phyloP scores from a whole-genome alignment of 495 filamentous ascomycete species.

The Sphaerosporella brunnea region DNA sequence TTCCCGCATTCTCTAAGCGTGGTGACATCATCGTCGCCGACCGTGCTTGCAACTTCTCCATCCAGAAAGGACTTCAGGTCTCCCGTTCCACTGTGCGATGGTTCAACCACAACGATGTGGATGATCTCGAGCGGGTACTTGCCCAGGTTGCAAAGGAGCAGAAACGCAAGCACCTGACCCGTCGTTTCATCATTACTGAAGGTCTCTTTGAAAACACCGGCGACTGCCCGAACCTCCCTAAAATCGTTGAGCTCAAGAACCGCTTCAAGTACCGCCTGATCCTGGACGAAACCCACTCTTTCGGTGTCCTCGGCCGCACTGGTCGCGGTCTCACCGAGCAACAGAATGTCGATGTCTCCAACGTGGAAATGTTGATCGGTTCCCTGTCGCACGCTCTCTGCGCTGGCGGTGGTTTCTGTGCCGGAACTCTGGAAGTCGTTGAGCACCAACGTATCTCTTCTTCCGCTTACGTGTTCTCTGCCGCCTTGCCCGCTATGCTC shows the following conservation, averaged over 20 bases:
- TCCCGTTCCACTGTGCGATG: conserved; percentile 75
- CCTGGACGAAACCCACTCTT: conserved; percentile 92
- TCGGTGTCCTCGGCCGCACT: conserved; percentile 77
- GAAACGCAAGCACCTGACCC: conserved; percentile 64
- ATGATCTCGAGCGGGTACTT: conserved; percentile 75
- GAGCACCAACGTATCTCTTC: conserved; percentile 89
- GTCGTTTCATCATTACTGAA: conserved; percentile 92
- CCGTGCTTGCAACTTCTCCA: conserved; percentile 79
- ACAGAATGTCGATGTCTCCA: conserved; percentile 77
- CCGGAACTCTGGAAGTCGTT: conserved; percentile 71
- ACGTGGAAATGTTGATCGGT: conserved; percentile 91
- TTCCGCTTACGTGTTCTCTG: conserved; percentile 82
- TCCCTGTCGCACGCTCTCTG: conserved; percentile 79
- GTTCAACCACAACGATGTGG: conserved; percentile 94
- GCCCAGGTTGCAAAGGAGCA: conserved; percentile 74
- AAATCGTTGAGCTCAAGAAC: conserved; percentile 74
- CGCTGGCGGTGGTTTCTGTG: conserved; percentile 89
- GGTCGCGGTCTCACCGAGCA: conserved; percentile 86
- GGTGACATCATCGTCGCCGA: conserved; percentile 99
- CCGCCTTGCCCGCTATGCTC: conserved; percentile 79
- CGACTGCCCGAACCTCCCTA: conserved; percentile 69
- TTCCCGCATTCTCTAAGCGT: conserved; percentile 89
- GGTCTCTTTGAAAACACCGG: conserved; percentile 83
- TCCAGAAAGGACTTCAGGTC: conserved; percentile 85
- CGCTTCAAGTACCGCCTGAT: conserved; percentile 96